A percentile compares a stretch with the other conserved stretches of the same genome.
Evolutionary conservation across 192 early-diverging fungal genomes (phyloP).

Genomic region (Coemansia aciculifera): DNA sequence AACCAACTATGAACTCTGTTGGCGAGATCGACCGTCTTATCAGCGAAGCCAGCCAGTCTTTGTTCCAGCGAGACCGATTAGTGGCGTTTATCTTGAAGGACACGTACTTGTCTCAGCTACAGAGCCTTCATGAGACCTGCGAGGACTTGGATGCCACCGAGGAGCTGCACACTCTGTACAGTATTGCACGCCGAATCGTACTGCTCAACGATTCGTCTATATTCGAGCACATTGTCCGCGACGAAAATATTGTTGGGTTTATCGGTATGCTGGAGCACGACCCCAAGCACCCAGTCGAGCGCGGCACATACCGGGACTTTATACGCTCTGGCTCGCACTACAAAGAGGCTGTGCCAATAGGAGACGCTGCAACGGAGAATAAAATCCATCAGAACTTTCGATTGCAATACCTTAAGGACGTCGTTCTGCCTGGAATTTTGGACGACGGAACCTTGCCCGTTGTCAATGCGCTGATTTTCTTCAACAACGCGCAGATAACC

Average conservation of each 20-base stretch:
- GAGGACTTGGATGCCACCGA: constrained; percentile 80
- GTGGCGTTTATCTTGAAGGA: constrained; percentile 61
- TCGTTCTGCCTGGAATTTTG: constrained; percentile 70
- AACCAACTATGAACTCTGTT: constrained; percentile 68
- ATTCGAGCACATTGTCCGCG: constrained; percentile 71
- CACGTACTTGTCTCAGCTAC: constrained; percentile 70
- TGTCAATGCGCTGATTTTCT: constrained; percentile 74
- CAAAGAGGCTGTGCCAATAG: constrained; percentile 79
- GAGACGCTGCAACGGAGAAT: constrained; percentile 62
- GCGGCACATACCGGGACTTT: constrained; percentile 77
- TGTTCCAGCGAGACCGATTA: constrained; percentile 66
- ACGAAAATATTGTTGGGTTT: constrained; percentile 70
- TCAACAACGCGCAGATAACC: constrained; percentile 85
- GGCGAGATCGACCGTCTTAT: constrained; percentile 71
- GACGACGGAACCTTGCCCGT: constrained; percentile 77
- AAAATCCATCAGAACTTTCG: constrained; percentile 90
- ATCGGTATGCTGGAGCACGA: constrained; percentile 91
- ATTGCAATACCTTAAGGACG: constrained; percentile 85
- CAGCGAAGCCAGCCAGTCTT: constrained; percentile 55
- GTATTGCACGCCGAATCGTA: constrained; percentile 73
- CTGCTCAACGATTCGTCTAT: constrained; percentile 78
- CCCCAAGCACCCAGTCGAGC: constrained; percentile 65
- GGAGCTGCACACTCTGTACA: constrained; percentile 72
- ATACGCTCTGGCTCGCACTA: constrained; percentile 60
- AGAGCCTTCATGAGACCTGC: constrained; percentile 69